Evolutionary conservation across 23 red algal genomes (phyloP).

Genomic region (Gracilaria gracilis): DNA sequence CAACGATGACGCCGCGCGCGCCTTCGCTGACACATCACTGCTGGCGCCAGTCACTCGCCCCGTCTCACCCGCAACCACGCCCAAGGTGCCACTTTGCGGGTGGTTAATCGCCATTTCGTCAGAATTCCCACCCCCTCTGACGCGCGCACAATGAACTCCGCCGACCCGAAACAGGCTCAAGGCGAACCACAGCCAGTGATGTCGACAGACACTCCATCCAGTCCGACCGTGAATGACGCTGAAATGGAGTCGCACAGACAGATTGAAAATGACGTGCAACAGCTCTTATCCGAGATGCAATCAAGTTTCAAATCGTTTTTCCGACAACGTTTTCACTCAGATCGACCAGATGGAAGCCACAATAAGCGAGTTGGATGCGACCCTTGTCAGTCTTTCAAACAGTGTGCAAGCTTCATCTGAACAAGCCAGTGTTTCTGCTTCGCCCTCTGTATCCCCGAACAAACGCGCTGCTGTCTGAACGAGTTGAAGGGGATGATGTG

Average conservation of each 20-base stretch:
- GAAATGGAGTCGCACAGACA: slow-evolving; percentile 12
- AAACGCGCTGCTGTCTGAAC: not conserved
- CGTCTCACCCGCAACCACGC: not conserved
- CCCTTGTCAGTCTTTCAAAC: slow-evolving; percentile 12
- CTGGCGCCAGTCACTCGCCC: not conserved
- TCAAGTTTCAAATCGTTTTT: slow-evolving; percentile 65
- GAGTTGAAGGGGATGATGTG: not conserved
- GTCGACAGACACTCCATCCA: not conserved
- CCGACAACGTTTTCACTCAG: slow-evolving; percentile 53
- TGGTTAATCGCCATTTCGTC: not conserved
- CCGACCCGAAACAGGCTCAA: not conserved
- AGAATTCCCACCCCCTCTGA: not conserved
- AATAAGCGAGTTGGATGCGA: slow-evolving; percentile 22
- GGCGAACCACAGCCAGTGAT: not conserved
- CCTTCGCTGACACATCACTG: not conserved
- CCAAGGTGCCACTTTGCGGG: not conserved
- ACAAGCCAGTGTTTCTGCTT: not conserved
- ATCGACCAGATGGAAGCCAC: slow-evolving; percentile 44
- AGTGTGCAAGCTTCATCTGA: not conserved
- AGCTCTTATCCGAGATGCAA: slow-evolving; percentile 53
- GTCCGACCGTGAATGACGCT: slow-evolving; percentile 29
- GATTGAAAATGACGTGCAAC: slow-evolving; percentile 49
- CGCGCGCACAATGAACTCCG: not conserved
- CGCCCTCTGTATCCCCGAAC: not conserved
- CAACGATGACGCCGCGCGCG: not conserved